Base-by-base conservation (phyloP, 106 monocot species). In the Ottelia alismoides region DNA sequence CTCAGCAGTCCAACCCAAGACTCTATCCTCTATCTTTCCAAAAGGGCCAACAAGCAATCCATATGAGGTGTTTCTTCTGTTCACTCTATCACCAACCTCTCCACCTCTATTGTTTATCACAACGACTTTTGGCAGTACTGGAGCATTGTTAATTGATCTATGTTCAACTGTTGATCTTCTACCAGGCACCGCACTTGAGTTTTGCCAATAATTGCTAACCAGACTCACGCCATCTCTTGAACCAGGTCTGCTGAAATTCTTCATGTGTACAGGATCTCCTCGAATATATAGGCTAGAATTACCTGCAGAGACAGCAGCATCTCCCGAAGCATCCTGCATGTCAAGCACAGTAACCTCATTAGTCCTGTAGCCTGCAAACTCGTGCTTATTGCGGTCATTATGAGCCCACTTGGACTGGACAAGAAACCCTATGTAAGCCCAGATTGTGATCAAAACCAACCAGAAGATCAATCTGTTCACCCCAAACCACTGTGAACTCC, bases 391-490 rank as follows among this genome's bases (percentile, higher is more conserved):
- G 25, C 76, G 62, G 31, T 77, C 80, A 43, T 65, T 68, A 27
- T 83, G 87, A 71, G 80, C 87, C 93, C 80, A 93, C 12, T 70
- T 72, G 2, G 83, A 93, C 56, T 88, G 93, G 29, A 93, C 57
- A 31, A 70, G 64, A 53, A 93, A 93, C 0, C 80, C 83, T 28
- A 88, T 61, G 47, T 88, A 93, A 0, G 75, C 72, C 93, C 93
- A 93, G 3, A 83, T 11, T 2, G 63, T 65, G 22, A 87, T 88
- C 1, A 93, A 50, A 12, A 77, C 61, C 65, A 93, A 52, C 69
- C 80, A 77, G 50, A 88, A 59, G 44, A 88, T 51, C 17, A 88
- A 59, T 9, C 77, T 71, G 31, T 93, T 83, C 52, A 72, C 72
- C 11, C 64, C 62, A 25, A 93, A 9, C 72, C 76, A 83, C 21